Percentiles rank a stretch among this genome's conserved stretches.
Evolutionary conservation across 805 yeast genomes (phyloP).

Genomic region (Monosporozyma yasuniensis): DNA sequence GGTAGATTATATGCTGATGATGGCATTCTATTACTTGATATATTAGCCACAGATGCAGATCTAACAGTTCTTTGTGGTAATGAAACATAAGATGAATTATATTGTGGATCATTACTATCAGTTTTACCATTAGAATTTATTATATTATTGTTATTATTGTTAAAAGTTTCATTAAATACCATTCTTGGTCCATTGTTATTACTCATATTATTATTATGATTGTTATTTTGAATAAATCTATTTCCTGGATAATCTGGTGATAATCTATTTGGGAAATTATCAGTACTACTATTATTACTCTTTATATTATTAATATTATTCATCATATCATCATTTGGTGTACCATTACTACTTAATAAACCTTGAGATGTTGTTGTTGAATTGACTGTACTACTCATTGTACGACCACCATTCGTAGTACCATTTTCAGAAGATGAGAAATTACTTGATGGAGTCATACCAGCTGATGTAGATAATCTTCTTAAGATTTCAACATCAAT

Average conservation of each 20-base stretch:
- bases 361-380: too few relatives aligned
- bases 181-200: neutral
- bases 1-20: neutral
- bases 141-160: neutral
- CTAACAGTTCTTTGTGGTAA: neutral
- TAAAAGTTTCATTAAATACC: neutral
- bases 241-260: neutral
- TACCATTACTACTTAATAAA: neutral
- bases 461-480: slow-evolving; percentile 12
- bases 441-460: neutral
- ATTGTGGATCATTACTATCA: neutral
- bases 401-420: neutral
- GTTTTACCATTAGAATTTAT: neutral
- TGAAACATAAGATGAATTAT: neutral
- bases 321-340: neutral
- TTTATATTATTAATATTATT: neutral
- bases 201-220: neutral
- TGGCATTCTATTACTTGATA: neutral
- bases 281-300: neutral
- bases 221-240: neutral
- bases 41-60: neutral
- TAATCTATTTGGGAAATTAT: neutral
- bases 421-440: neutral
- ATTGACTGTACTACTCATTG: neutral
- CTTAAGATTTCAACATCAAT: slow-evolving; percentile 20